phyloP scores from a whole-genome alignment of 1,284 basidiomycete species.

The Ganoderma sp. region DNA sequence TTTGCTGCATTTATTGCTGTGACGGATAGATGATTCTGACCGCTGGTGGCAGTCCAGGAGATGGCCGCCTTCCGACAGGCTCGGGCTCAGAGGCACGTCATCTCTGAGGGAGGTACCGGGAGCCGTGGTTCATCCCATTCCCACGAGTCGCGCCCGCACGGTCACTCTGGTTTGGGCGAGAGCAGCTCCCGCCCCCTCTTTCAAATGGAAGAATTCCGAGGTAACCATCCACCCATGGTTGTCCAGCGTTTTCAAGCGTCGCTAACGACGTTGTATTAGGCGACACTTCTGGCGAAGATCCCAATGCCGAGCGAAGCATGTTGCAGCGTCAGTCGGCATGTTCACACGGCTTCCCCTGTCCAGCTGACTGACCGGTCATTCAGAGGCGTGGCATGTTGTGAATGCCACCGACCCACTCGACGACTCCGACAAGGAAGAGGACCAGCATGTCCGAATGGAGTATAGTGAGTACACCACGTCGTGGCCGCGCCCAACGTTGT shows the following conservation, averaged over 20 bases:
- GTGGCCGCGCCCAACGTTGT: constrained; percentile 1
- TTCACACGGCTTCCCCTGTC: constrained; percentile 8
- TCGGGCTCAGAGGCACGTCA: constrained; percentile 33
- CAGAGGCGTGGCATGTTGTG: constrained; percentile 75
- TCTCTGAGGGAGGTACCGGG: constrained; percentile 35
- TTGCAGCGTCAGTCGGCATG: constrained; percentile 39
- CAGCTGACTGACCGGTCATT: constrained; percentile 17
- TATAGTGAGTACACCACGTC: constrained; percentile 55
- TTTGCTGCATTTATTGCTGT: background rate
- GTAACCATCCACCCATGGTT: constrained; percentile 9
- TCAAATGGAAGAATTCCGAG: constrained; percentile 28
- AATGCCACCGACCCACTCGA: constrained; percentile 65
- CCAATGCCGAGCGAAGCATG: constrained; percentile 37
- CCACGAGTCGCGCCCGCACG: constrained; percentile 36
- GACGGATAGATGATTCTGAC: constrained; percentile 12
- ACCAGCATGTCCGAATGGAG: constrained; percentile 66
- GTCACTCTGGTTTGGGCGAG: constrained; percentile 27
- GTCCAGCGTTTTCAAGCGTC: background rate
- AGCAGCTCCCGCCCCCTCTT: constrained; percentile 32
- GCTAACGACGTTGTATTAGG: constrained; percentile 15
- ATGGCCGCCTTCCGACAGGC: constrained; percentile 37
- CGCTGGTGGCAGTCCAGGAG: constrained; percentile 32
- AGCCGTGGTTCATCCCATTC: constrained; percentile 43
- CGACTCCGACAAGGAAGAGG: constrained; percentile 76
- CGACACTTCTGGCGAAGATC: constrained; percentile 31